Evolutionary conservation across 140 eudicot species (phyloP).

Genomic region (Stevia rebaudiana): DNA sequence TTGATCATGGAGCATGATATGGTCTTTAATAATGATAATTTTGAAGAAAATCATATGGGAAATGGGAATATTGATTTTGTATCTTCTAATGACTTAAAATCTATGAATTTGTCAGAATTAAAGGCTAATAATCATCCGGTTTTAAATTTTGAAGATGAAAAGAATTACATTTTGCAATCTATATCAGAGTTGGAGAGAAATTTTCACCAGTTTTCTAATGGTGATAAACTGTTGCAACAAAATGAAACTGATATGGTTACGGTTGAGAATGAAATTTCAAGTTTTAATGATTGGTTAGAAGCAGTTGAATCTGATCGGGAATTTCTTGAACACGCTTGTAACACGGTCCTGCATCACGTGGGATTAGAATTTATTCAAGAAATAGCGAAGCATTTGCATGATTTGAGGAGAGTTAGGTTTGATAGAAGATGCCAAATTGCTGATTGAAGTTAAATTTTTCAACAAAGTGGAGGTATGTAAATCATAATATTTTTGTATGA

Average conservation of each 20-base stretch:
- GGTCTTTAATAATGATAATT: background rate
- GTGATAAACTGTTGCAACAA: constrained; percentile 1
- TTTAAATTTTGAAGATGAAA: constrained; percentile 49
- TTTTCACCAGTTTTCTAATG: constrained; percentile 32
- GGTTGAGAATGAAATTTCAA: constrained; percentile 43
- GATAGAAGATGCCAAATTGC: constrained; percentile 32
- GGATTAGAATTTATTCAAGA: constrained; percentile 51
- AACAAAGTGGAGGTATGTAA: constrained; percentile 25
- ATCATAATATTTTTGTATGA: background rate
- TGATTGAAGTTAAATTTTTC: constrained; percentile 14
- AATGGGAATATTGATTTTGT: constrained; percentile 3
- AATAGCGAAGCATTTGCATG: constrained; percentile 52
- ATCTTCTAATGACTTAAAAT: background rate
- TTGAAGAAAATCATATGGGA: constrained; percentile 7
- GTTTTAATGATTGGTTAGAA: constrained; percentile 47
- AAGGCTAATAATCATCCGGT: background rate
- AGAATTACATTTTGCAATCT: constrained; percentile 35
- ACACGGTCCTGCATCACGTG: constrained; percentile 40
- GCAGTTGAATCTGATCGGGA: constrained; percentile 57
- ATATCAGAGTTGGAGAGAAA: constrained; percentile 48
- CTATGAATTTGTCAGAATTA: background rate
- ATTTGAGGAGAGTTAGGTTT: constrained; percentile 43
- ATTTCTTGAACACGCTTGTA: constrained; percentile 50
- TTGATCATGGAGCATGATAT: background rate
- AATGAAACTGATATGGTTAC: constrained; percentile 20